Base-by-base conservation (phyloP, 345 rosid species). In the Syzygium grande region DNA sequence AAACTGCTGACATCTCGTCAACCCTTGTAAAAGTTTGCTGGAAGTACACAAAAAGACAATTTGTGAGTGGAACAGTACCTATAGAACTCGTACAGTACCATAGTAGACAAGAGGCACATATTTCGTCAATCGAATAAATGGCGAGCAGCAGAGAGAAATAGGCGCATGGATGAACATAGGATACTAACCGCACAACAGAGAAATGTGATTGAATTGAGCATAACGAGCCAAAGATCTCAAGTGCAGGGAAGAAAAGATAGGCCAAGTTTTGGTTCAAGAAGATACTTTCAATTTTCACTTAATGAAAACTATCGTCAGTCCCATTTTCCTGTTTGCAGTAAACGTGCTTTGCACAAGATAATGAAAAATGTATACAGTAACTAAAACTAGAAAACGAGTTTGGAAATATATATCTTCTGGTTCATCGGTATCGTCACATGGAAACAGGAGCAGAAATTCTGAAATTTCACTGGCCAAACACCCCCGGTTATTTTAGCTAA, bases 1-100 rank as follows among this genome's bases (percentile, higher is more conserved):
- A 65, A 90, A 93, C 95, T 34, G 93, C 95, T 58, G 96, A 93
- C 94, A 80, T 90, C 85, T 85, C 87, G n/a, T 87, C 95, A 58
- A 89, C 89, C 85, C 95, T 87, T 17, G 85, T 94, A 89, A 93
- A 94, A 54, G 90, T 88, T 91, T 91, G 88, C 96, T 94, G 93
- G 34, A 73, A 38, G 87, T 73, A 83, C 51, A 9, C 65, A 89
- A 51, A 30, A 73, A 73, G 53, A 61, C 21, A 52, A 63, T 34
- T 73, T 73, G 25, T 51, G 52, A 84, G 46, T 10, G 58, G 86
- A 84, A 53, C 59, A 73, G 27, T 19, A 11, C 86, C 13, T 53
- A 30, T 29, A 84, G 63, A 52, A 53, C 25, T 55, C 55, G 19
- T 15, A 29, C 23, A 73, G 25, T 73, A 38, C 80, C 80, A 73